phyloP scores from a whole-genome alignment of 208 protist genomes.

The Trypanosoma scelopori region DNA sequence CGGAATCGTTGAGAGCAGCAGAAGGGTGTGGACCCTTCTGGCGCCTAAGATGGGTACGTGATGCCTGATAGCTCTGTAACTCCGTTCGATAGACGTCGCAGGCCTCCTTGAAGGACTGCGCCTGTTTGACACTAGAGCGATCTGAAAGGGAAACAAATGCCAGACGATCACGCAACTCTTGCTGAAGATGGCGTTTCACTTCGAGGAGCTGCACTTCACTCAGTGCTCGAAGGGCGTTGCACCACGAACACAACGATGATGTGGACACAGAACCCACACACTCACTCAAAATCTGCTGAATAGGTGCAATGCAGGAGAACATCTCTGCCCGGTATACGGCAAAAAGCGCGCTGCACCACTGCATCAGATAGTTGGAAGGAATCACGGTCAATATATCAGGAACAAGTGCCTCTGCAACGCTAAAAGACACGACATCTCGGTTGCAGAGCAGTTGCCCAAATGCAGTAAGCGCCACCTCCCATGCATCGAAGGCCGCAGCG shows the following conservation, averaged over 20 bases:
- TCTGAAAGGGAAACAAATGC: not conserved
- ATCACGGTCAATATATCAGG: not conserved
- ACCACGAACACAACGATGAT: not conserved
- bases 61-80: not conserved
- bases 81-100: not conserved
- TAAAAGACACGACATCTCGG: conserved; percentile 6
- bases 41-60: not conserved
- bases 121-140: not conserved
- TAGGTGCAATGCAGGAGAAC: not conserved
- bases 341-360: not conserved
- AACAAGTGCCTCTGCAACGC: conserved; percentile 5
- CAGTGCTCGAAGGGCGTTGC: not conserved
- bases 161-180: conserved; percentile 1
- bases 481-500: not conserved
- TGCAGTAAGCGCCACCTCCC: not conserved
- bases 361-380: not conserved
- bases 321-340: not conserved
- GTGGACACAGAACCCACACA: too few relatives aligned
- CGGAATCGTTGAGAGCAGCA: too few relatives aligned
- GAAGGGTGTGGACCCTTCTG: too few relatives aligned
- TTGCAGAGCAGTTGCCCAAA: conserved; percentile 5
- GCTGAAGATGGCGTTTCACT: not conserved
- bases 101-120: conserved; percentile 1
- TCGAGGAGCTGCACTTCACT: conserved; percentile 1
- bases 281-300: not conserved